These are phyloP conservation scores for Serendipita indica DNA, from an alignment of 768 basidiomycete species.

Conservation along the genomic window DNA sequence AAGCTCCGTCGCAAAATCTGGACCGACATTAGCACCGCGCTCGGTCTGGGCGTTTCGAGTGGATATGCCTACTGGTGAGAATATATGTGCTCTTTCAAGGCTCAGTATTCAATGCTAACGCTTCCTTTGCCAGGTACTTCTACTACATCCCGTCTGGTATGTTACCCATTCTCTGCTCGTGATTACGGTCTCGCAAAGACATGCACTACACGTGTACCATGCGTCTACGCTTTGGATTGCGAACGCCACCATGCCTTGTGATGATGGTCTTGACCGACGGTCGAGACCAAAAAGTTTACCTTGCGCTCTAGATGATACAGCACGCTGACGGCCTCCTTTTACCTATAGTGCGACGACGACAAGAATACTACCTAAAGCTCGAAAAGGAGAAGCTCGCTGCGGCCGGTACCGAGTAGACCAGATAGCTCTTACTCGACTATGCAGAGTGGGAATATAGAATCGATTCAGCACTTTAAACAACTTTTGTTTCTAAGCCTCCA, in stretches of 20 bases:
- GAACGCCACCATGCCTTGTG: neutral
- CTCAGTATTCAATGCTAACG: neutral
- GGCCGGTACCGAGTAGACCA: neutral
- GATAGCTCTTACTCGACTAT: neutral
- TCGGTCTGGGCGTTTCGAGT: slow-evolving; percentile 61
- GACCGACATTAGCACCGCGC: slow-evolving; percentile 59
- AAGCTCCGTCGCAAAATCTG: slow-evolving; percentile 87
- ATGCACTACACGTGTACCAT: neutral
- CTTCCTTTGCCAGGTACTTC: slow-evolving; percentile 14
- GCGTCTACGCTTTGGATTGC: neutral
- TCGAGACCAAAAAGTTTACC: neutral
- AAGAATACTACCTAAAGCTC: slow-evolving; percentile 74
- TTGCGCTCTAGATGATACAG: neutral
- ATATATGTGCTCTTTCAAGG: neutral
- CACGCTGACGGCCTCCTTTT: slow-evolving; percentile 14
- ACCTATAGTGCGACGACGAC: slow-evolving; percentile 60
- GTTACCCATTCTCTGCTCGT: neutral
- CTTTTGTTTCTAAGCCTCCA: too few species aligned
- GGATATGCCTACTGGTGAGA: slow-evolving; percentile 79
- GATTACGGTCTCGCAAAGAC: too few species aligned
- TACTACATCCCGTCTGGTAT: slow-evolving; percentile 15
- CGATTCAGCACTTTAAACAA: too few species aligned
- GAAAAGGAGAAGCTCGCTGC: slow-evolving; percentile 30
- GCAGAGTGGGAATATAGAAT: too few species aligned
- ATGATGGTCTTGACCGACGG: neutral